These are phyloP conservation scores for Pezicula rhizophila DNA, from an alignment of 2,329 filamentous ascomycete species.

Conservation along the genomic window DNA sequence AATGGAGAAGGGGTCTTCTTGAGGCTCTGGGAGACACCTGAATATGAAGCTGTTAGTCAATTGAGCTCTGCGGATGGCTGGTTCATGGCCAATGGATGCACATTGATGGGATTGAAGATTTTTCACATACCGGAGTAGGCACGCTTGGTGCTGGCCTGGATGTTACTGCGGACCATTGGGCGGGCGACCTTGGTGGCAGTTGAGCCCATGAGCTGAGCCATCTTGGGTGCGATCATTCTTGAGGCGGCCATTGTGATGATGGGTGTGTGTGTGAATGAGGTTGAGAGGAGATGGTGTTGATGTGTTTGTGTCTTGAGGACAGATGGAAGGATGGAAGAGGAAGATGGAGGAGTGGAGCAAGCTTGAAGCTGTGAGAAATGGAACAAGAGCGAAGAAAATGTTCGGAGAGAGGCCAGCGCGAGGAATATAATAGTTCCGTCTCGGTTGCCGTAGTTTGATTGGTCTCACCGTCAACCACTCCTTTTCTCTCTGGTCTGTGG, in stretches of 20 bases:
- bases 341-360: conserved; percentile 2
- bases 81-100: conserved; percentile 2
- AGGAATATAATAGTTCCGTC: not conserved
- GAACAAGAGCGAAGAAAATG: conserved; percentile 1
- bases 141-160: conserved; percentile 65
- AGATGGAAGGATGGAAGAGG: conserved; percentile 8
- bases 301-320: conserved; percentile 11
- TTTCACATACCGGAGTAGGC: conserved; percentile 63
- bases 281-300: no score
- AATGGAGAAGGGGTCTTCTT: conserved; percentile 28
- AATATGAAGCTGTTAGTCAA: conserved; percentile 28
- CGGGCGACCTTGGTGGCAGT: conserved; percentile 66
- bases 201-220: conserved; percentile 64
- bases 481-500: not conserved
- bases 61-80: conserved; percentile 14
- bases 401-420: not conserved
- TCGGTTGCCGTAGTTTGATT: not conserved
- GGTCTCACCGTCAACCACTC: conserved; percentile 2
- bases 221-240: conserved; percentile 70
- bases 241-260: conserved; percentile 74
- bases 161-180: conserved; percentile 61
- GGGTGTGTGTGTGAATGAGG: conserved; percentile 5
- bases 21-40: conserved; percentile 32
- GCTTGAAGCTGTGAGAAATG: not conserved
- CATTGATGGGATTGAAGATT: conserved; percentile 6